A percentile compares a stretch with the other conserved stretches of the same genome.
phyloP scores from a whole-genome alignment of 2,329 filamentous ascomycete species.

The Talaromyces sp. region DNA sequence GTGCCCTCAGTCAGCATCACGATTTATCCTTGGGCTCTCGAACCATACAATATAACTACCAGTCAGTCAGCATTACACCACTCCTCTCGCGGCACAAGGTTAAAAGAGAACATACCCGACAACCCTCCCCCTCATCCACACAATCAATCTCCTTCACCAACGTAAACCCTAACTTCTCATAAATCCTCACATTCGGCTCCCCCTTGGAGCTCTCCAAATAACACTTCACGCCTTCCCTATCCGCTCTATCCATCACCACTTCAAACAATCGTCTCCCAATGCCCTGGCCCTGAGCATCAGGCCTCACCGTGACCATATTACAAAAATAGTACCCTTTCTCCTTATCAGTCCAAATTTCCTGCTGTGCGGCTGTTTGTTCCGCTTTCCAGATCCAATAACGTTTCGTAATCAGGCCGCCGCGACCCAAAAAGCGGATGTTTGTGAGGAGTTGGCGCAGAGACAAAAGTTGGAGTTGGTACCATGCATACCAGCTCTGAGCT shows the following conservation, averaged over 20 bases:
- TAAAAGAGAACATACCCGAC: slow-evolving; percentile 41
- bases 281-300: slow-evolving; percentile 63
- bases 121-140: slow-evolving; percentile 58
- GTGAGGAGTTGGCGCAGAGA: slow-evolving; percentile 64
- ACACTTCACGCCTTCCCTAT: slow-evolving; percentile 61
- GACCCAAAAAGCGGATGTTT: slow-evolving; percentile 63
- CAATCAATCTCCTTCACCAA: slow-evolving; percentile 64
- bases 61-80: neutral
- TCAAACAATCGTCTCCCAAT: slow-evolving; percentile 64
- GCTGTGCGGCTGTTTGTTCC: slow-evolving; percentile 60
- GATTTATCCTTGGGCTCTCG: slow-evolving; percentile 17
- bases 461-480: slow-evolving; percentile 62
- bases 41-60: slow-evolving; percentile 20
- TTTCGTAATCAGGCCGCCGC: slow-evolving; percentile 63
- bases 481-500: slow-evolving; percentile 57
- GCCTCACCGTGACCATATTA: slow-evolving; percentile 69
- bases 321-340: slow-evolving; percentile 68
- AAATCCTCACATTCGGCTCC: slow-evolving; percentile 67
- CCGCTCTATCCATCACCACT: slow-evolving; percentile 60
- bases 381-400: slow-evolving; percentile 73
- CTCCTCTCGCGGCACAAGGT: neutral
- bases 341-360: slow-evolving; percentile 61
- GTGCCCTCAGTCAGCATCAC: neutral
- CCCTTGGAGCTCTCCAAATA: slow-evolving; percentile 69
- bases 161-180: slow-evolving; percentile 66